phyloP scores from a whole-genome alignment of 441 rosid genomes.

The Codiaeum variegatum region DNA sequence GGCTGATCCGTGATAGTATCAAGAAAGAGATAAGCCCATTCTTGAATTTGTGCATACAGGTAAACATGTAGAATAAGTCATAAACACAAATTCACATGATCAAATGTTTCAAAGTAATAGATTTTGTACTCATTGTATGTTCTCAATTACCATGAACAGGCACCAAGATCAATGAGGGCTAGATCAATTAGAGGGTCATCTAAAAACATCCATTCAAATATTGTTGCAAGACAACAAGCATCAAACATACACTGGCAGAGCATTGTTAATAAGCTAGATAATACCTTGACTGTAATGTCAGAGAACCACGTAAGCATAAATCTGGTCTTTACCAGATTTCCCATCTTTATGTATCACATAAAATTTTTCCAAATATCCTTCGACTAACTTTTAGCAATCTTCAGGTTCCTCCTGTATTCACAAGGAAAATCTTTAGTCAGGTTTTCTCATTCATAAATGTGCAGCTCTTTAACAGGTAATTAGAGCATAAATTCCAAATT shows the following conservation, averaged over 20 bases:
- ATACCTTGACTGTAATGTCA: conserved; percentile 39
- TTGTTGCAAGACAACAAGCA: conserved; percentile 50
- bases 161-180: conserved; percentile 47
- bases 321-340: conserved; percentile 4
- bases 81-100: background rate
- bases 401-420: conserved; percentile 57
- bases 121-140: conserved; percentile 1
- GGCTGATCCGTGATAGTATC: conserved; percentile 56
- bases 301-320: conserved; percentile 44
- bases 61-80: conserved; percentile 20
- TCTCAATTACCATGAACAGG: conserved; percentile 33
- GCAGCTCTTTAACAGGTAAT: conserved; percentile 65
- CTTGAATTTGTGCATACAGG: conserved; percentile 65
- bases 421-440: conserved; percentile 46
- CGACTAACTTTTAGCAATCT: conserved; percentile 21
- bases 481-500: background rate
- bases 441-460: conserved; percentile 66
- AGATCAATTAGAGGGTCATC: conserved; percentile 42
- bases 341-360: background rate
- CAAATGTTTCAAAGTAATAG: background rate
- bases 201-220: conserved; percentile 38
- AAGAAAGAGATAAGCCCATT: conserved; percentile 68
- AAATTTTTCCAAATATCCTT: conserved; percentile 3
- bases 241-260: conserved; percentile 62
- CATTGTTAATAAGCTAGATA: conserved; percentile 49